phyloP scores from a whole-genome alignment of 495 filamentous ascomycete species.

The Penicillium paxilli region DNA sequence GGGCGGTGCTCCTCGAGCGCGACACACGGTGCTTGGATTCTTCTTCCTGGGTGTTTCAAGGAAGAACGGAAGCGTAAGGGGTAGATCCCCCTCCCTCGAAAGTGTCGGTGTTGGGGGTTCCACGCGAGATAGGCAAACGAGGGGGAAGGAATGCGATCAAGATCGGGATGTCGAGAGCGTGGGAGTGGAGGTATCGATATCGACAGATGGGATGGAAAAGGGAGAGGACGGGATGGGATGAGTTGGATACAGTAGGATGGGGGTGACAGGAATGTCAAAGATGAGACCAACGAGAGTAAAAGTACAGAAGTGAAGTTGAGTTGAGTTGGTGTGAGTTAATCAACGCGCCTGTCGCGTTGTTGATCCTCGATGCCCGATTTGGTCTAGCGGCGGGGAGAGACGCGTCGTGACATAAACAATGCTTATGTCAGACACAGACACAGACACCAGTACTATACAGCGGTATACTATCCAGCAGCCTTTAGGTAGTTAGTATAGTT shows the following conservation, averaged over 20 bases:
- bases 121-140: conserved; percentile 19
- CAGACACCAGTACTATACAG: neutral
- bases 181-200: neutral
- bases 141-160: neutral
- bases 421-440: conserved; percentile 19
- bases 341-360: conserved; percentile 35
- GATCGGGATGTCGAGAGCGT: neutral
- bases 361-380: conserved; percentile 24
- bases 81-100: conserved; percentile 19
- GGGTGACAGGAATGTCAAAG: neutral
- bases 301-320: neutral
- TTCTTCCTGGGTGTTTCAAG: conserved; percentile 15
- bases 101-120: conserved; percentile 12
- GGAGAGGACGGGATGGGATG: neutral
- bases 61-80: conserved; percentile 27
- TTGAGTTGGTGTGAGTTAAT: conserved; percentile 3
- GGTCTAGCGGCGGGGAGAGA: conserved; percentile 30
- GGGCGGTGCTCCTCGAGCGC: neutral
- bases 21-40: conserved; percentile 3
- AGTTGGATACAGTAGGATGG: neutral
- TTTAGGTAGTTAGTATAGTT: no score
- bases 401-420: conserved; percentile 35
- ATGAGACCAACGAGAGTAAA: neutral
- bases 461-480: no score
- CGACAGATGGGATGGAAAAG: neutral